Base-by-base conservation (phyloP, 768 basidiomycete species). In the Mrakia hoshinonis region DNA sequence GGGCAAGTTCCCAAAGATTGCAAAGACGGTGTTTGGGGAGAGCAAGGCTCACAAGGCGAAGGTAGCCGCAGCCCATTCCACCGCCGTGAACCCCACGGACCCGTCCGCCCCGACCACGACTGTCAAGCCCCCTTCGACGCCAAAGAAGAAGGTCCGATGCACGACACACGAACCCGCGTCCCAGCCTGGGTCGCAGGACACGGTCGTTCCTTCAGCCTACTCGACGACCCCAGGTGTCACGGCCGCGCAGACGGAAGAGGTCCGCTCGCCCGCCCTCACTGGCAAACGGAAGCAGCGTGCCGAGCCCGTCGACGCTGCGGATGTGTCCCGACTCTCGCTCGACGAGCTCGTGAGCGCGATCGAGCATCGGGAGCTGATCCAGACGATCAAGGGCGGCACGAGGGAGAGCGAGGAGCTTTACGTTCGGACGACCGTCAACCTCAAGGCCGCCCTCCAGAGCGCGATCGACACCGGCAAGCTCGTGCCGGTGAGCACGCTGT, bases 221-320 rank as follows among this genome's bases (percentile, higher is more conserved):
- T 22, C 18, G 5, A 18, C 55, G 3, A 18, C 26, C 39, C 12
- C 4, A 34, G 29, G 31, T 24, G 29, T 18, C 34, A 6, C 52
- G 2, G 1, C 18, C 10, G 20, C 15, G 20, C 22, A 36, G 15
- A 9, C 10, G 31, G 48, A 68, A 18, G 73, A 55, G 31, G 51
- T 58, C 12, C 77, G 77, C 64, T 77, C 77, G 13, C 78, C 77
- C 9, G 78, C 78, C 2, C 70, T 79, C 34, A 79, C 78, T 15
- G 78, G 74, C 2, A 76, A 76, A 49, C 74, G 77, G 15, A 74
- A 76, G 31, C 73, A 73, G 20, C 74, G 75, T 52, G 67, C 74
- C 22, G 74, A 76, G 49, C 48, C 74, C 43, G 49, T 74, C 24
- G 48, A 75, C n/a, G 58, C 73, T 4, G 58, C 67, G 0, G 79